A percentile compares a stretch with the other conserved stretches of the same genome.
These are phyloP conservation scores for Phytophthora ramorum DNA, from an alignment of 352 stramenopile species.

Conservation along the genomic window DNA sequence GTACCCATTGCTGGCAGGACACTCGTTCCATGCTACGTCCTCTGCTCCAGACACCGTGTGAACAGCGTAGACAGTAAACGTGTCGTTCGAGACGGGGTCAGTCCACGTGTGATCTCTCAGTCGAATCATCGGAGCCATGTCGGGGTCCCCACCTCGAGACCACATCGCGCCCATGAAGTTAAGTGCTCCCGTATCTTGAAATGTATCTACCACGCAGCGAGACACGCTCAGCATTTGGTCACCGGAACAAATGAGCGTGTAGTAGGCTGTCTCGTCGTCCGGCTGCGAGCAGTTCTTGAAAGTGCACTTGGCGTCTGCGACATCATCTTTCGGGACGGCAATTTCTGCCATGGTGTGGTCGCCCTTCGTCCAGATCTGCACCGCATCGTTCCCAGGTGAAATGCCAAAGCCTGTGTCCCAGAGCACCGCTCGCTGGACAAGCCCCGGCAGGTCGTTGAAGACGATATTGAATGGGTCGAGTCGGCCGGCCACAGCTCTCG, in stretches of 20 bases:
- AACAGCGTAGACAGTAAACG: constrained; percentile 29
- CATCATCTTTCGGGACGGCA: constrained; percentile 23
- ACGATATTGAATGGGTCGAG: constrained; percentile 18
- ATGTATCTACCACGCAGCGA: constrained; percentile 38
- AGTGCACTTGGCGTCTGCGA: constrained; percentile 17
- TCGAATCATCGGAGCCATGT: constrained; percentile 26
- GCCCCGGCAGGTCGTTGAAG: constrained; percentile 29
- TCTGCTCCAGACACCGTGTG: constrained; percentile 14
- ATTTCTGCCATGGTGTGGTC: constrained; percentile 36
- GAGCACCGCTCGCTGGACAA: constrained; percentile 43
- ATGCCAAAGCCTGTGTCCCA: constrained; percentile 46
- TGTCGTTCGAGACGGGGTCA: constrained; percentile 20
- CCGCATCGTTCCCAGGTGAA: constrained; percentile 16
- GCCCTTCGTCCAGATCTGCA: constrained; percentile 30
- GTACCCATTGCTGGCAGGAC: constrained; percentile 26
- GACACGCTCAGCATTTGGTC: constrained; percentile 40
- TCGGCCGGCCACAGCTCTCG: constrained; percentile 9
- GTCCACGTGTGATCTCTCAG: constrained; percentile 34
- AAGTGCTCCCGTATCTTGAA: constrained; percentile 3
- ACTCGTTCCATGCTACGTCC: constrained; percentile 22
- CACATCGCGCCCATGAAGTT: constrained; percentile 34
- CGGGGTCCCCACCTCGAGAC: constrained; percentile 28
- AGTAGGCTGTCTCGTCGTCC: constrained; percentile 12
- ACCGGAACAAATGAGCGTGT: constrained; percentile 33
- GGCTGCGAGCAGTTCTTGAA: constrained; percentile 39